A percentile compares a stretch with the other conserved stretches of the same genome.
Evolutionary conservation across 1,284 basidiomycete genomes (phyloP).

Genomic region (Quambalaria eucalypti): DNA sequence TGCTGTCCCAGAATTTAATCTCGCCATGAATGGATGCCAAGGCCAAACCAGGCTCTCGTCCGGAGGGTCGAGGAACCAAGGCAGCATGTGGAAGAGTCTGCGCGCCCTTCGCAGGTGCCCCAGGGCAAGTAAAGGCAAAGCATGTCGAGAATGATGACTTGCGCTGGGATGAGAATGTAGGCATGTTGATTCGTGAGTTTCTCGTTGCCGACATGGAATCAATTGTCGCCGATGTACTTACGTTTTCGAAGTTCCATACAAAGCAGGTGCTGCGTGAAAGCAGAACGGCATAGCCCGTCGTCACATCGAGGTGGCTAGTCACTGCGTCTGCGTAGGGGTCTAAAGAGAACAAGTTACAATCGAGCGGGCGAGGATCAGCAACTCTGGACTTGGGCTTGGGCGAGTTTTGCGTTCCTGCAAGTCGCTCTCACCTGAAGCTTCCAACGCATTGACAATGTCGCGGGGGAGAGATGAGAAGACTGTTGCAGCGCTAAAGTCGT

Average conservation of each 20-base stretch:
- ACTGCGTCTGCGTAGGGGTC: slow-evolving; percentile 28
- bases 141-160: slow-evolving; percentile 23
- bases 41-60: slow-evolving; percentile 29
- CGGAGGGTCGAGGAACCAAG: slow-evolving; percentile 15
- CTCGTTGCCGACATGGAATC: too few species aligned
- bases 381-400: too few species aligned
- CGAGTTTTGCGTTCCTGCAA: background rate
- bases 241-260: slow-evolving; percentile 36
- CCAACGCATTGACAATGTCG: slow-evolving; percentile 19
- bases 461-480: slow-evolving; percentile 19
- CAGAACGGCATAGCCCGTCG: slow-evolving; percentile 31
- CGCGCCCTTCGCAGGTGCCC: slow-evolving; percentile 13
- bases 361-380: background rate
- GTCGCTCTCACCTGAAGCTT: slow-evolving; percentile 5
- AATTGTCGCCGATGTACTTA: too few species aligned
- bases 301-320: slow-evolving; percentile 21
- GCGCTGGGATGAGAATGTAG: slow-evolving; percentile 9
- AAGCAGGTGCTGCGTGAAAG: slow-evolving; percentile 25
- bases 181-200: too few species aligned
- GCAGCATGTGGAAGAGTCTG: slow-evolving; percentile 12
- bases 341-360: background rate
- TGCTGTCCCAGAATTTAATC: slow-evolving; percentile 26
- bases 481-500: slow-evolving; percentile 24
- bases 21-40: slow-evolving; percentile 24
- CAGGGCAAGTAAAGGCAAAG: slow-evolving; percentile 18